Percentiles rank a stretch among this genome's conserved stretches.
Evolutionary conservation across 192 early-diverging fungal species (phyloP).

Genomic region (Umbelopsis isabellina): DNA sequence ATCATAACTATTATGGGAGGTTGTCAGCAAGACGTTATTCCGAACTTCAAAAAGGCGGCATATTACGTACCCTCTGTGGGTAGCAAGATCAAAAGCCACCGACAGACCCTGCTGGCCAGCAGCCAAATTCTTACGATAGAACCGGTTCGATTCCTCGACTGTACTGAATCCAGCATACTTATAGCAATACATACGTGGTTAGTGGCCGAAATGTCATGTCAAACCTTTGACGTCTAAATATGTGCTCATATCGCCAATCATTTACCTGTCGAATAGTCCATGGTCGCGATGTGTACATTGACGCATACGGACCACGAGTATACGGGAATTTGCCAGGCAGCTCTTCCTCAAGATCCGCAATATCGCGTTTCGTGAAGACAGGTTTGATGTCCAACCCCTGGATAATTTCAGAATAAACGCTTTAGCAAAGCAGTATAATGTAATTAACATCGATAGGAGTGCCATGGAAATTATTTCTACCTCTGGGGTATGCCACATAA

Average conservation of each 20-base stretch:
- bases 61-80: slow-evolving; percentile 72
- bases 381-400: slow-evolving; percentile 84
- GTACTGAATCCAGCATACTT: slow-evolving; percentile 92
- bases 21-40: neutral
- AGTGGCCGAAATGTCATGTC: neutral
- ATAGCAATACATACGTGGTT: slow-evolving; percentile 5
- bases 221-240: neutral
- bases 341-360: slow-evolving; percentile 61
- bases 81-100: slow-evolving; percentile 91
- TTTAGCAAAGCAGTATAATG: neutral
- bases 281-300: slow-evolving; percentile 82
- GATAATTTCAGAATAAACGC: neutral
- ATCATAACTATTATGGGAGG: slow-evolving; percentile 63
- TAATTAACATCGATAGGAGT: neutral
- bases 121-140: slow-evolving; percentile 86
- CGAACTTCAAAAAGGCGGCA: neutral
- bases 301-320: slow-evolving; percentile 83
- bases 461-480: slow-evolving; percentile 27
- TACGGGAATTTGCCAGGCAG: slow-evolving; percentile 85
- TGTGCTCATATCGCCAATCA: neutral
- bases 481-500: slow-evolving; percentile 86
- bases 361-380: slow-evolving; percentile 79
- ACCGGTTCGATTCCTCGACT: slow-evolving; percentile 88
- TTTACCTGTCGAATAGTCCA: slow-evolving; percentile 86
- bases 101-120: slow-evolving; percentile 88